Evolutionary conservation across 306 rosid genomes (phyloP), one percentile per base, ranked within the genome.

Genomic region (Dryas drummondii): DNA sequence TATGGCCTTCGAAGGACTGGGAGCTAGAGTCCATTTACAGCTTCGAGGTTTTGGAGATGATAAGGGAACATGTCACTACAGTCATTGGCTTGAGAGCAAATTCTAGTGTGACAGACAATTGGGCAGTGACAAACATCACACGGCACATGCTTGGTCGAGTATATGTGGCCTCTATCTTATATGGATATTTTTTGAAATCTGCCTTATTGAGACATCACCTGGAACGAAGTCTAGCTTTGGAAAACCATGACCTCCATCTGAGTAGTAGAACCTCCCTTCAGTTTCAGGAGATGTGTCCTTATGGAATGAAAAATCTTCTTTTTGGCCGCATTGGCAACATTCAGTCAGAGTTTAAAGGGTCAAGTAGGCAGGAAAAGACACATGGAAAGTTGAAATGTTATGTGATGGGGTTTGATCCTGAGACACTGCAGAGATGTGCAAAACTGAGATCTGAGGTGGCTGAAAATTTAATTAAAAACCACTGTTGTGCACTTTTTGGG

Each of bases 1-100:
- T 94, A 76, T 79, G 84, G 79, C 99, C 98, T 73, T 79, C 98
- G 69, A 96, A 88, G 82, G 93, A 96, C 81, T 96, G 96, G 96
- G 98, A 87, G 77, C 93, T 96, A 7, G 97, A 96, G 80, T 92
- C 99, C 48, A 87, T 92, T 75, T 82, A 90, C 75, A 84, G 84
- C 79, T 69, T 79, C 61, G 99, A 86, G 77, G 88, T 87, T 74
- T 82, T 96, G 86, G 89, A 89, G 77, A 86, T 92, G 91, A 84
- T 96, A 65, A 90, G 78, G 82, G 99, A 90, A 79, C 98, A 96
- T 69, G 83, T 92, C 64, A 84, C 87, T 46, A 80, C 83, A 32
- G 83, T 87, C 72, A 96, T 87, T 8, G 99, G 99, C 63, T 78
- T 96, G 85, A 87, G 87, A 81, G 96, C 93, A 73, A 87, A 92